Evolutionary conservation across 2,329 filamentous ascomycete genomes (phyloP), one percentile per base, ranked within the genome.

Genomic region (Nemania abortiva): DNA sequence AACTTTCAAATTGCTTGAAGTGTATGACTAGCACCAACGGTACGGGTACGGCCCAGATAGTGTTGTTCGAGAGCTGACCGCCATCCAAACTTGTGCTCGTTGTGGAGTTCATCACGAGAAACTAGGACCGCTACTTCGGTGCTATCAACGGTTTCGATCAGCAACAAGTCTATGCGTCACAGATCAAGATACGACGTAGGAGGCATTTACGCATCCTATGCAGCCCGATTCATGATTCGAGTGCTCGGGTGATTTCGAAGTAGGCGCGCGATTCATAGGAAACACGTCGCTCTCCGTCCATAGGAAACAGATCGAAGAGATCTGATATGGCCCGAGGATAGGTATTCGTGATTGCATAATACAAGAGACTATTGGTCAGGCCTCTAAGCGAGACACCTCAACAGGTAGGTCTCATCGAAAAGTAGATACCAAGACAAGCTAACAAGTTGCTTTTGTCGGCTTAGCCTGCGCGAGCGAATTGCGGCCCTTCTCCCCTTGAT

Each of bases 361-460:
- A 34, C 1, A 34, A 34, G n/a, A 37, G 13, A 29, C 54, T 24
- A 63, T 63, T 67, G 54, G 47, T 24, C 29, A n/a, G 29, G 9
- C 22, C 22, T 42, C 49, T 11, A 55, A 31, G 18, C 29, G 55
- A 39, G 39, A 22, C 42, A n/a, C 49, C 65, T 52, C 55, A 60
- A 60, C 53, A 55, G 49, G 49, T 55, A 68, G 60, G 65, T 59
- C 22, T 59, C 60, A 59, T 49, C 37, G 15, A n/a, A 11, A 37
- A 24, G 20, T 49, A 50, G 15, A 49, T 55, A 39, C 55, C 37
- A 56, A 52, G 65, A 47, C 45, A 47, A 22, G 24, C 47, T 49
- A 22, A 1, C 13, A 24, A 42, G 24, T 42, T 50, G 13, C 18
- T n/a, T 45, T 57, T 20, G 27, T 49, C 18, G 27, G 24, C 7